Conservation (phyloP, 371 early-diverging fungal species). For the Encephalitozoon cuniculi region DNA sequence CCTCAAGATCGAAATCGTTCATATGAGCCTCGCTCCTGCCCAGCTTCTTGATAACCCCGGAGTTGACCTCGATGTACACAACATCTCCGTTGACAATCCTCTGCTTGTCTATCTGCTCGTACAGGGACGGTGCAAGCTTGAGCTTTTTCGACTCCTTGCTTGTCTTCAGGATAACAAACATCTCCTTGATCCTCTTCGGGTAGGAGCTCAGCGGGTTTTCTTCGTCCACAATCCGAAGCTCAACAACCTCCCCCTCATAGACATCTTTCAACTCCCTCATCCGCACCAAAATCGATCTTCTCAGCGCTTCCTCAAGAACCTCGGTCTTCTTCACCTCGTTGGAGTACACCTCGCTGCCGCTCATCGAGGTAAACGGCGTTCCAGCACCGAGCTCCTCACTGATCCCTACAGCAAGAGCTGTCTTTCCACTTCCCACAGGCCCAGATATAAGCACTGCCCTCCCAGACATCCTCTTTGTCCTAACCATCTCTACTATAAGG, state of each 20-base stretch:
- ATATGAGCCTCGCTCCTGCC: constrained; percentile 54
- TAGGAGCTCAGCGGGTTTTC: constrained; percentile 41
- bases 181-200: constrained; percentile 16
- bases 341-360: constrained; percentile 49
- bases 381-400: constrained; percentile 44
- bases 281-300: constrained; percentile 36
- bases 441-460: constrained; percentile 45
- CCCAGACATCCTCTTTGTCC: constrained; percentile 40
- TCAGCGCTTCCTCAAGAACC: constrained; percentile 45
- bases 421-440: constrained; percentile 50
- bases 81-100: constrained; percentile 53
- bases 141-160: constrained; percentile 49
- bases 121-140: constrained; percentile 25
- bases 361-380: constrained; percentile 49
- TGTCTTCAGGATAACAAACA: constrained; percentile 40
- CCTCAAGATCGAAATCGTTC: constrained; percentile 58
- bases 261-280: constrained; percentile 49
- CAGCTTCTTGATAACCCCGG: constrained; percentile 54
- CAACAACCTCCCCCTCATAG: constrained; percentile 59
- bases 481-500: constrained; percentile 45
- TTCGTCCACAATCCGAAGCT: constrained; percentile 44
- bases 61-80: constrained; percentile 52
- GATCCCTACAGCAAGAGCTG: constrained; percentile 45
- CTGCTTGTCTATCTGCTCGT: constrained; percentile 42
- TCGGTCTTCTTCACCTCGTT: constrained; percentile 47